A percentile compares a stretch with the other conserved stretches of the same genome.
These are phyloP conservation scores for Mrakia blollopis DNA, from an alignment of 768 basidiomycete genomes.

Conservation along the genomic window DNA sequence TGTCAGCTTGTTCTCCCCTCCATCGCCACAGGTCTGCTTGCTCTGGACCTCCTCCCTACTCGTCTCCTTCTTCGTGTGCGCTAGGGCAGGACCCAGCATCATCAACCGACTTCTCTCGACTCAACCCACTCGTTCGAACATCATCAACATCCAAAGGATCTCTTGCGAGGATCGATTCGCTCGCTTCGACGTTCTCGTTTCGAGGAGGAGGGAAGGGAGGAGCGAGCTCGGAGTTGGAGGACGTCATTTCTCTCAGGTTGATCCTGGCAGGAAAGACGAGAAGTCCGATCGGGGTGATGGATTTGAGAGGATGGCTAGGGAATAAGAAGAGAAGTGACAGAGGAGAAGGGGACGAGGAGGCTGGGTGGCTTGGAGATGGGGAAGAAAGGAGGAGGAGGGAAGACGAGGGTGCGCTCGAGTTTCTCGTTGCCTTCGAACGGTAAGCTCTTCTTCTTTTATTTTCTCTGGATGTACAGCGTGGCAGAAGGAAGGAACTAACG, in stretches of 20 bases:
- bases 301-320: neutral
- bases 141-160: neutral
- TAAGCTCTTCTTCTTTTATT: neutral
- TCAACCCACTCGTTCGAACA: neutral
- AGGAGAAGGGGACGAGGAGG: neutral
- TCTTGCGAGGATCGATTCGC: neutral
- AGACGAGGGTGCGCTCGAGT: neutral
- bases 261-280: neutral
- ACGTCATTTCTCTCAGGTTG: neutral
- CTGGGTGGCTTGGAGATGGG: neutral
- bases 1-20: too few relatives aligned
- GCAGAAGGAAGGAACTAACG: too few relatives aligned
- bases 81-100: neutral
- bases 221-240: neutral
- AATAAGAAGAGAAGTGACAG: neutral
- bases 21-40: neutral
- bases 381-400: neutral
- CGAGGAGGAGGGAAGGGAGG: neutral
- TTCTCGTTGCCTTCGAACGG: conserved; percentile 2
- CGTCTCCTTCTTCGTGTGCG: neutral
- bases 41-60: neutral
- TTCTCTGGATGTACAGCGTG: neutral
- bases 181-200: neutral
- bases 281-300: neutral
- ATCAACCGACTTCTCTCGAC: neutral